Base-by-base conservation (phyloP, 352 stramenopile species). In the Aphanomyces astaci region DNA sequence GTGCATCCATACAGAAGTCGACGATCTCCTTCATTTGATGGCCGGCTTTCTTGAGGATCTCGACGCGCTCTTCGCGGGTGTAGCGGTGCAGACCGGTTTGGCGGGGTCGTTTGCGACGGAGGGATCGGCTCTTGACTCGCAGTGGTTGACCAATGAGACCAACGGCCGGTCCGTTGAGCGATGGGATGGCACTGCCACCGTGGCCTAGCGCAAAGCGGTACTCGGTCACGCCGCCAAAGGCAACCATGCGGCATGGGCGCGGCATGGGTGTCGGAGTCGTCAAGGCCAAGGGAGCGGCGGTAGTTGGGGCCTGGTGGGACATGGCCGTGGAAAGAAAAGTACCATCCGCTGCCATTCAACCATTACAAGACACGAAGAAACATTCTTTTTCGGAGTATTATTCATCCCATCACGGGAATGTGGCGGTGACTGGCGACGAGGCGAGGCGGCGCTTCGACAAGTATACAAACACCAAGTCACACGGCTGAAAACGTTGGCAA, bases 321-420 rank as follows among this genome's bases (percentile, higher is more conserved):
- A 10, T 63, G 2, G 54, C 30, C n/a, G 28, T 49, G 10, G 28
- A 55, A 55, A 28, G 13, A 55, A 55, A 55, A 17, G 22, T 22
- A 7, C 39, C 39, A 17, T 9, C 39, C 39, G 9, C 39, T 17
- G 9, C 39, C 39, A 46, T 46, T 46, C 39, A 17, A 9, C 9
- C 9, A 9, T 17, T 9, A 46, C 9, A 46, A 46, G 9, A 9
- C 39, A 17, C 39, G 39, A 46, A 46, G 39, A 46, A 46, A n/a
- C 56, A 64, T 31, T 30, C n/a, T 64, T 64, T 64, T 64, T 56
- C 60, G 30, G n/a, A n/a, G n/a, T n/a, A n/a, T 57, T 59, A 39
- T 66, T 40, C 43, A 57, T 66, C 22, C 27, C 28, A 55, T 24
- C 17, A 17, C 22, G 10, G 48, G 48, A 24, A 55, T 55, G 48